Evolutionary conservation across 495 filamentous ascomycete genomes (phyloP).

Genomic region (Friedmanniomyces endolithicus): DNA sequence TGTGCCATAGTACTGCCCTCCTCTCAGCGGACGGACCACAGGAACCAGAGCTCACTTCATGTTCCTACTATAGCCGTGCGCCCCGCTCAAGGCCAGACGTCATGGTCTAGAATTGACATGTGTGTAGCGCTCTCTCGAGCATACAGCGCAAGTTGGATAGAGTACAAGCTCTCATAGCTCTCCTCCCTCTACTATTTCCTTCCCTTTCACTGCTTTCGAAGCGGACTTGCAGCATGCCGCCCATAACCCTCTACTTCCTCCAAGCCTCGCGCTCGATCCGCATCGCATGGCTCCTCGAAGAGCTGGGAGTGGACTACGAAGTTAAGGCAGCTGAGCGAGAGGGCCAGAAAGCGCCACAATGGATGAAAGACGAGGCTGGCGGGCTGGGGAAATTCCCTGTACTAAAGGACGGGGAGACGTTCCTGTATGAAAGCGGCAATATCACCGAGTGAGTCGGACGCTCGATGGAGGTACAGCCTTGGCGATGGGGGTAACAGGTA

Average conservation of each 20-base stretch:
- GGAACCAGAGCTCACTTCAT: not conserved
- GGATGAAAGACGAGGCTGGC: constrained; percentile 26
- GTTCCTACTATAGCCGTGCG: not conserved
- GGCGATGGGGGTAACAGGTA: not conserved
- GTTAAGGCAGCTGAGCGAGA: constrained; percentile 24
- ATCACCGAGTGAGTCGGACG: constrained; percentile 24
- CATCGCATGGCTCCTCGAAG: constrained; percentile 34
- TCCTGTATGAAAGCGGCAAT: constrained; percentile 32
- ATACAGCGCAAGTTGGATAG: too few species aligned
- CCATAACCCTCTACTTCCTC: constrained; percentile 34
- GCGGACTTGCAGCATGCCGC: constrained; percentile 12
- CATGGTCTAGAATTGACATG: not conserved
- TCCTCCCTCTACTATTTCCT: too few species aligned
- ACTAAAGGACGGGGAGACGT: constrained; percentile 26
- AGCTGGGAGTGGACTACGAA: constrained; percentile 28
- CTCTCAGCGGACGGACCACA: not conserved
- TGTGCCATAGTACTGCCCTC: too few species aligned
- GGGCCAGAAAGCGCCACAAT: constrained; percentile 23
- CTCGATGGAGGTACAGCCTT: too few species aligned
- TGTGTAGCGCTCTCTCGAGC: too few species aligned
- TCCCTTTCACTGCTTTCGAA: not conserved
- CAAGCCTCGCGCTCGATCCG: constrained; percentile 34
- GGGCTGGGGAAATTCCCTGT: constrained; percentile 31
- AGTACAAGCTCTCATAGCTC: too few species aligned
- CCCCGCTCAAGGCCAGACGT: not conserved